Conservation (phyloP, 352 stramenopile species). For the Phytopythium oedochilum region DNA sequence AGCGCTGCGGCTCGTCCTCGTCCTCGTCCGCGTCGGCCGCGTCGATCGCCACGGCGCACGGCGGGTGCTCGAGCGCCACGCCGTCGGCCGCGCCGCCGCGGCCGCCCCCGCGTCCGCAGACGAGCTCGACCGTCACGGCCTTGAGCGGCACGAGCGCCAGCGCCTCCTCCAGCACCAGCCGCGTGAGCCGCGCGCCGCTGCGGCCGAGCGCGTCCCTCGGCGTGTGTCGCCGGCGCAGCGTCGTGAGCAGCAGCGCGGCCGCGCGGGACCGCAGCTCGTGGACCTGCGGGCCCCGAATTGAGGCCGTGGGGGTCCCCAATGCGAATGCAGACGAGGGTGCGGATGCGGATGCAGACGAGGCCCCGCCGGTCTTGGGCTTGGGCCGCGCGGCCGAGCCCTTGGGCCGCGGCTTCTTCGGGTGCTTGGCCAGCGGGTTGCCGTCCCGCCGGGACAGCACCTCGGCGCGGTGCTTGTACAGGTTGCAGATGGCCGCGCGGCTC, state of each 20-base stretch:
- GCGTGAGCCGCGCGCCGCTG: constrained; percentile 33
- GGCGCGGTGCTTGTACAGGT: constrained; percentile 55
- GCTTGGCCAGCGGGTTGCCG: constrained; percentile 49
- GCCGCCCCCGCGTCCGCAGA: constrained; percentile 18
- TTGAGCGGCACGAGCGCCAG: constrained; percentile 31
- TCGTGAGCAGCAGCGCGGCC: constrained; percentile 32
- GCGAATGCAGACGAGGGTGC: too few species aligned
- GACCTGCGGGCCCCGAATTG: constrained; percentile 3
- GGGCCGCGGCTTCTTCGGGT: constrained; percentile 40
- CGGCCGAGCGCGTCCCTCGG: constrained; percentile 27
- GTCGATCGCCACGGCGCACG: constrained; percentile 29
- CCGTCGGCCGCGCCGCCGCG: constrained; percentile 21
- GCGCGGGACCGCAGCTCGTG: constrained; percentile 40
- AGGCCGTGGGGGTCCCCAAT: too few species aligned
- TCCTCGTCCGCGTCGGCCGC: too few species aligned
- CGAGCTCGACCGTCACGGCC: constrained; percentile 22
- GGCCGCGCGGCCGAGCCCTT: constrained; percentile 4
- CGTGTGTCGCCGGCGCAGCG: constrained; percentile 27
- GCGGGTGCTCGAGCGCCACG: constrained; percentile 26
- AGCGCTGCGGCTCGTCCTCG: too few species aligned
- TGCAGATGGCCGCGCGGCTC: constrained; percentile 56
- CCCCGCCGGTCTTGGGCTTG: too few species aligned
- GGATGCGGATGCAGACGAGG: too few species aligned
- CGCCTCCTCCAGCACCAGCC: constrained; percentile 52
- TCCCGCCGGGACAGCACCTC: constrained; percentile 36